Evolutionary conservation across 1,284 basidiomycete genomes (phyloP).

Genomic region (Boletus sp.): DNA sequence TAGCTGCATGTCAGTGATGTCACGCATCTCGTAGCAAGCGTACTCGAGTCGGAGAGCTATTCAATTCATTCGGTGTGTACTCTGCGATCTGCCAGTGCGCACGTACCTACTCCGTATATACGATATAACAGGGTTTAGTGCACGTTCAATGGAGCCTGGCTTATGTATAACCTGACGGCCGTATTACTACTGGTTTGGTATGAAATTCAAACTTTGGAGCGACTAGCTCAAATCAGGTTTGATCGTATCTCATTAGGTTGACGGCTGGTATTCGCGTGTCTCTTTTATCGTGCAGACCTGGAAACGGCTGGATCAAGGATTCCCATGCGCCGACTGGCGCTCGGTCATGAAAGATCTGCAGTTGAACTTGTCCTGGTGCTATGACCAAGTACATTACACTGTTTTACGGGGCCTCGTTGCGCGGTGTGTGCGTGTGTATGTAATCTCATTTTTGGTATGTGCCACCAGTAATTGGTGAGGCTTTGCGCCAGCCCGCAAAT

Average conservation of each 20-base stretch:
- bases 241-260: conserved; percentile 22
- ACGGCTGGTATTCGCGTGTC: conserved; percentile 26
- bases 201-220: conserved; percentile 48
- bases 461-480: conserved; percentile 27
- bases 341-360: conserved; percentile 40
- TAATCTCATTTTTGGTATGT: conserved; percentile 21
- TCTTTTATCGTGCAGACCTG: conserved; percentile 33
- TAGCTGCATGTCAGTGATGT: conserved; percentile 45
- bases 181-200: conserved; percentile 35
- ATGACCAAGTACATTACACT: conserved; percentile 27
- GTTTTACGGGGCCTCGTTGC: conserved; percentile 22
- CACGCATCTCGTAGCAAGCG: conserved; percentile 34
- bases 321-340: conserved; percentile 36
- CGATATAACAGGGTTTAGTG: conserved; percentile 20
- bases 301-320: conserved; percentile 37
- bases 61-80: conserved; percentile 41
- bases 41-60: conserved; percentile 37
- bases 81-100: conserved; percentile 8
- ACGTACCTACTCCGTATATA: conserved; percentile 11
- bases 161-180: conserved; percentile 13
- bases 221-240: conserved; percentile 44
- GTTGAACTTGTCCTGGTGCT: conserved; percentile 33
- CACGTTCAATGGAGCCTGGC: conserved; percentile 8
- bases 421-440: conserved; percentile 15
- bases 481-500: conserved; percentile 9